phyloP scores from a whole-genome alignment of 345 rosid species.

The Eucalyptus curtisii region DNA sequence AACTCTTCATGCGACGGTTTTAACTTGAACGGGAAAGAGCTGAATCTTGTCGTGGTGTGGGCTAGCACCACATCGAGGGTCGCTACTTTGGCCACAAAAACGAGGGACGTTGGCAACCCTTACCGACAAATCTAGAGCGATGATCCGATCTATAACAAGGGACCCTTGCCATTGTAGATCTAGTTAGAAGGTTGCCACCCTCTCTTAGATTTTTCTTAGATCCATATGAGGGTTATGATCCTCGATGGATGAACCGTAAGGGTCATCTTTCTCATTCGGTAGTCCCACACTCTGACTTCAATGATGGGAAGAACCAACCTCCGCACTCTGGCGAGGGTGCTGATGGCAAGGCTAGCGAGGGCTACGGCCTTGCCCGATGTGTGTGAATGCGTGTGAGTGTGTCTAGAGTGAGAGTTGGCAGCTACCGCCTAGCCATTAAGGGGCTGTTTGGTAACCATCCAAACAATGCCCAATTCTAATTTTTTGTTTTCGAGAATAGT shows the following conservation, averaged over 20 bases:
- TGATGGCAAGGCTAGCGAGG: not conserved
- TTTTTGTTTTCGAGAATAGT: no score
- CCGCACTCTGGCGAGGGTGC: no score
- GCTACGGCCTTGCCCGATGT: not conserved
- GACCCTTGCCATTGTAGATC: not conserved
- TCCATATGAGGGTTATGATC: not conserved
- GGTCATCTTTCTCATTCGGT: no score
- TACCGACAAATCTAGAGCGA: not conserved
- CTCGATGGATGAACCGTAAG: not conserved
- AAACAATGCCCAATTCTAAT: no score
- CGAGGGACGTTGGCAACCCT: not conserved
- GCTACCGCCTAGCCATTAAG: no score
- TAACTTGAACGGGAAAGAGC: not conserved
- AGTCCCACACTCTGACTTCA: no score
- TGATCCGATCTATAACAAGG: not conserved
- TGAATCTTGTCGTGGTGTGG: not conserved
- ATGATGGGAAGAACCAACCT: no score
- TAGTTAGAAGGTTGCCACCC: not conserved
- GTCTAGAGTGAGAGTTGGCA: no score
- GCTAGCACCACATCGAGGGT: no score
- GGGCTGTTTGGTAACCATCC: no score
- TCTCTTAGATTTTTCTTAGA: not conserved
- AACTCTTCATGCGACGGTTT: no score
- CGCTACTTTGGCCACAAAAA: not conserved
- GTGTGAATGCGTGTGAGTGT: no score